Conservation (phyloP, 2,329 filamentous ascomycete species). For the Fusarium fujikuroi region DNA sequence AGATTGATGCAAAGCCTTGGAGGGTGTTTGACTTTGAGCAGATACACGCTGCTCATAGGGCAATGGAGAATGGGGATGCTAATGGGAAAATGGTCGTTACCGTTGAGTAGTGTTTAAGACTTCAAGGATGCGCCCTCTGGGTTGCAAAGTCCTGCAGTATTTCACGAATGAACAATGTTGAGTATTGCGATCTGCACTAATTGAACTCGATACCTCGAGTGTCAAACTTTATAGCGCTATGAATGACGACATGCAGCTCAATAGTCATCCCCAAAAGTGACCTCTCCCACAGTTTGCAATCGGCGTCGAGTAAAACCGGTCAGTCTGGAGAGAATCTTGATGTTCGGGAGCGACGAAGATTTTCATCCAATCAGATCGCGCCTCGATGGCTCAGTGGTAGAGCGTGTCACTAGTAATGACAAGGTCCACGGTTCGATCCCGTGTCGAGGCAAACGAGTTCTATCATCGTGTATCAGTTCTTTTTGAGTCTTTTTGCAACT, state of each 20-base stretch:
- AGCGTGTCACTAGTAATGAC: slow-evolving; percentile 8
- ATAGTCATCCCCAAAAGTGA: too few relatives aligned
- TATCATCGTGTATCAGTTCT: rapidly evolving
- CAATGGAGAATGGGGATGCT: neutral
- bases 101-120: neutral
- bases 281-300: rapidly evolving
- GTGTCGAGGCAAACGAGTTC: neutral
- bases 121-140: too few relatives aligned
- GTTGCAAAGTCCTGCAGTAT: too few relatives aligned
- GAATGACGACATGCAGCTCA: too few relatives aligned
- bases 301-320: rapidly evolving
- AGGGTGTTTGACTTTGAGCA: neutral
- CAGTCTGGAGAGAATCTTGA: neutral
- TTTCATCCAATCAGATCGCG: neutral
- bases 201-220: too few relatives aligned
- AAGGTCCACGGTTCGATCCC: slow-evolving; percentile 4
- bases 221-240: too few relatives aligned
- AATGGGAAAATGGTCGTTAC: neutral
- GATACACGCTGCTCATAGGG: neutral
- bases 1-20: neutral
- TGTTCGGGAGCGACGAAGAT: rapidly evolving
- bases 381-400: slow-evolving; percentile 4
- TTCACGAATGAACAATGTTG: too few relatives aligned
- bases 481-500: neutral
- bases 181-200: too few relatives aligned